Evolutionary conservation across 495 filamentous ascomycete species (phyloP).

Genomic region (Evansstolkia leycettana): DNA sequence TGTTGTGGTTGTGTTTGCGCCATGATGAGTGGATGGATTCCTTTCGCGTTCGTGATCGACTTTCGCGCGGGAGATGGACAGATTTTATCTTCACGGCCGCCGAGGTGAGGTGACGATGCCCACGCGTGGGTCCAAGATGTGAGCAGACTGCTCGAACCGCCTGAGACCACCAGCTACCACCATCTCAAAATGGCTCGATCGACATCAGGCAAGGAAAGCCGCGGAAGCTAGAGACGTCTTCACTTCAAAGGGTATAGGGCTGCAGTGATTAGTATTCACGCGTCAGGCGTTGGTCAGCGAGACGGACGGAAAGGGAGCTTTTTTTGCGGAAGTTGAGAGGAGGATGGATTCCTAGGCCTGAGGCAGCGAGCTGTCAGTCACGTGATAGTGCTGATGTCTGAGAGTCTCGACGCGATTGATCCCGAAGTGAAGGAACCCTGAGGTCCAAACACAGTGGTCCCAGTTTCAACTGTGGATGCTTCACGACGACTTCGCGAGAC

Average conservation of each 20-base stretch:
- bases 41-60: neutral
- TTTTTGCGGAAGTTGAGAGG: neutral
- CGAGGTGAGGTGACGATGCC: conserved; percentile 17
- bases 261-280: no score
- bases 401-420: no score
- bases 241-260: no score
- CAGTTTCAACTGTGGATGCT: no score
- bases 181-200: conserved; percentile 26
- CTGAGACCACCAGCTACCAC: conserved; percentile 27
- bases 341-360: no score
- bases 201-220: conserved; percentile 8
- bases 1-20: conserved; percentile 50
- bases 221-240: neutral
- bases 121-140: conserved; percentile 23
- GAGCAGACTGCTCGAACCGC: conserved; percentile 35
- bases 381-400: no score
- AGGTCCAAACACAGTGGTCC: no score
- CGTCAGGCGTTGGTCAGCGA: no score
- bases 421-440: no score
- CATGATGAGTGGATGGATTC: conserved; percentile 33
- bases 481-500: no score
- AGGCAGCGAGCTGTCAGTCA: no score
- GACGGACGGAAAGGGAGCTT: conserved; percentile 14
- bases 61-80: neutral
- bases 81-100: conserved; percentile 9